Evolutionary conservation across 371 early-diverging fungal species (phyloP).

Genomic region (Rhizopus microsporus): DNA sequence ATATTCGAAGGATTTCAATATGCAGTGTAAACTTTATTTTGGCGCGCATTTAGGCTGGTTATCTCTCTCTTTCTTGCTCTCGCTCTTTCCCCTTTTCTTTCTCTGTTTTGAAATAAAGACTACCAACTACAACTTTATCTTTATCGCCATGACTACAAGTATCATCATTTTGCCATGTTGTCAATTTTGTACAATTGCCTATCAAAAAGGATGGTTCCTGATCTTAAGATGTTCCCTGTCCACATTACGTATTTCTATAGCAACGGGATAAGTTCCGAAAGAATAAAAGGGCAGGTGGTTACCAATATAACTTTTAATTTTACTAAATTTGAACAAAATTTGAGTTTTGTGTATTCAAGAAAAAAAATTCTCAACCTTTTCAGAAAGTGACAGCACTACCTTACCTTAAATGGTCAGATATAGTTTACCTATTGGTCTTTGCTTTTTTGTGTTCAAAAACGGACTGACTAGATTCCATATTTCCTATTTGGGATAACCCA

Average conservation of each 20-base stretch:
- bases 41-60: slow-evolving; percentile 16
- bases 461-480: slow-evolving; percentile 25
- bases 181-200: neutral
- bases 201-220: slow-evolving; percentile 4
- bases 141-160: slow-evolving; percentile 1
- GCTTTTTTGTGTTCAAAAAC: slow-evolving; percentile 20
- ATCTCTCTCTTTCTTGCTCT: neutral
- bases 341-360: neutral
- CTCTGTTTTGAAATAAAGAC: slow-evolving; percentile 1
- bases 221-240: neutral
- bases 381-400: too few species aligned
- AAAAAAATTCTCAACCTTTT: neutral
- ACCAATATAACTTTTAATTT: slow-evolving; percentile 2
- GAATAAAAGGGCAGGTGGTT: neutral
- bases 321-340: slow-evolving; percentile 7
- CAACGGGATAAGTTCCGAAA: slow-evolving; percentile 3
- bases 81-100: neutral
- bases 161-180: slow-evolving; percentile 6
- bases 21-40: slow-evolving; percentile 24
- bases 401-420: slow-evolving; percentile 8
- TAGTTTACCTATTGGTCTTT: slow-evolving; percentile 3
- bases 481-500: slow-evolving; percentile 16
- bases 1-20: slow-evolving; percentile 1
- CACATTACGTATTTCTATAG: neutral
- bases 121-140: slow-evolving; percentile 8